These are phyloP conservation scores for Filosporella fistucella DNA, from an alignment of 495 filamentous ascomycete species.

Conservation along the genomic window DNA sequence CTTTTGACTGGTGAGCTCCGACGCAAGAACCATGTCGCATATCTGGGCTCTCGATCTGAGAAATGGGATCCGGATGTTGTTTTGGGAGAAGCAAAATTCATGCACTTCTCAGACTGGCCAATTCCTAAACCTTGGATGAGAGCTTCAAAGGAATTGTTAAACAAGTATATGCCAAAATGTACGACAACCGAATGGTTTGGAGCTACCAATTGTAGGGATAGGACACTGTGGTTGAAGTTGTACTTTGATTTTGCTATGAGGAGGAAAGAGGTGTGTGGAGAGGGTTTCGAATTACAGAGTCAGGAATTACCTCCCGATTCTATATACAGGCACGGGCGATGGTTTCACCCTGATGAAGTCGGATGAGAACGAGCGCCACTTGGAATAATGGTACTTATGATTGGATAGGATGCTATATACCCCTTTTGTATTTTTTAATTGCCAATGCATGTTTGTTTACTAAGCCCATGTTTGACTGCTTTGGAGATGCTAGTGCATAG, in stretches of 20 bases:
- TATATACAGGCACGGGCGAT: conserved; percentile 16
- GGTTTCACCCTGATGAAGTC: conserved; percentile 19
- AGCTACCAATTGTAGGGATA: conserved; percentile 31
- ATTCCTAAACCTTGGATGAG: conserved; percentile 56
- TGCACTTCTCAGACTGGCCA: conserved; percentile 70
- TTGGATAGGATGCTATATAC: no score
- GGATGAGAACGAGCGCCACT: not conserved
- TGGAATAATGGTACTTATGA: no score
- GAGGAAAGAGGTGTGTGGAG: conserved; percentile 37
- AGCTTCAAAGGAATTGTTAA: conserved; percentile 13
- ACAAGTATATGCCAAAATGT: conserved; percentile 21
- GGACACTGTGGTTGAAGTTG: conserved; percentile 55
- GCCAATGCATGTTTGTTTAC: no score
- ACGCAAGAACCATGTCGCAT: conserved; percentile 42
- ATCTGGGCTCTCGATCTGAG: conserved; percentile 43
- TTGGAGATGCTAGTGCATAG: no score
- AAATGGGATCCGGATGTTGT: conserved; percentile 58
- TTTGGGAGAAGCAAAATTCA: conserved; percentile 53
- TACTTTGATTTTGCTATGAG: conserved; percentile 58
- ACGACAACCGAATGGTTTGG: conserved; percentile 16
- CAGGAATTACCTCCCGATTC: conserved; percentile 14
- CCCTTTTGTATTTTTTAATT: no score
- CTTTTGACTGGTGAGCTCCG: conserved; percentile 58
- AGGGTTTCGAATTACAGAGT: conserved; percentile 19
- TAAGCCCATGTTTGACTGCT: no score